Evolutionary conservation across 139 green algal genomes (phyloP).

Genomic region (Chlorella sp.): DNA sequence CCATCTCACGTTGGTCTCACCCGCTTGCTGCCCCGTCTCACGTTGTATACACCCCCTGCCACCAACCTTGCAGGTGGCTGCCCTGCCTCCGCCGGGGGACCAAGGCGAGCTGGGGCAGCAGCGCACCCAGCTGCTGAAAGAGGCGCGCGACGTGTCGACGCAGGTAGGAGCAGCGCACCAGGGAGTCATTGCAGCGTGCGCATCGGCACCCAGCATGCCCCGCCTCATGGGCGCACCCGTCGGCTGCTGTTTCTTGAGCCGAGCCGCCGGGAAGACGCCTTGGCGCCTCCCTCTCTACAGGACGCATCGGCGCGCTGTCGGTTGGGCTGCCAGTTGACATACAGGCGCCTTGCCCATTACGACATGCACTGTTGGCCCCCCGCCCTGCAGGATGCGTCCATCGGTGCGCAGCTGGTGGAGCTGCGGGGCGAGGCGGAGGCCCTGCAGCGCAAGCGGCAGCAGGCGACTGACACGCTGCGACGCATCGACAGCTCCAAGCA

Average conservation of each 20-base stretch:
- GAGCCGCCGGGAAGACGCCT: too few species aligned
- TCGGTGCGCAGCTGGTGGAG: constrained; percentile 21
- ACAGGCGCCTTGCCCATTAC: too few species aligned
- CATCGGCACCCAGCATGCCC: too few species aligned
- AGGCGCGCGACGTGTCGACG: neutral
- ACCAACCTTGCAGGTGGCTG: neutral
- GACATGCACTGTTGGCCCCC: too few species aligned
- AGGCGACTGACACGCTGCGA: constrained; percentile 27
- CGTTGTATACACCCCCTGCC: too few species aligned
- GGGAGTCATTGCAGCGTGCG: too few species aligned
- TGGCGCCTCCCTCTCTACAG: too few species aligned
- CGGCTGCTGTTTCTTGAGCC: neutral
- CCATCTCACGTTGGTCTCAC: too few species aligned
- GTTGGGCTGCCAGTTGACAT: too few species aligned
- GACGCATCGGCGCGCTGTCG: neutral
- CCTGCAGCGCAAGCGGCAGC: neutral
- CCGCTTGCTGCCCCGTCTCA: too few species aligned
- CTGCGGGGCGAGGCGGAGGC: constrained; percentile 5
- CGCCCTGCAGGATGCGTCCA: neutral
- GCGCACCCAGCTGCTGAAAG: neutral
- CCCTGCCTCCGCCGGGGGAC: constrained; percentile 10
- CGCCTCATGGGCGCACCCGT: neutral
- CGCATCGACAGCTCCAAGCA: constrained; percentile 43
- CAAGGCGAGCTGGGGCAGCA: neutral
- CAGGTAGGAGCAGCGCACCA: constrained; percentile 7